Evolutionary conservation across 2,329 filamentous ascomycete species (phyloP), one percentile per base, ranked within the genome.

Genomic region (Pleurostoma richardsiae): DNA sequence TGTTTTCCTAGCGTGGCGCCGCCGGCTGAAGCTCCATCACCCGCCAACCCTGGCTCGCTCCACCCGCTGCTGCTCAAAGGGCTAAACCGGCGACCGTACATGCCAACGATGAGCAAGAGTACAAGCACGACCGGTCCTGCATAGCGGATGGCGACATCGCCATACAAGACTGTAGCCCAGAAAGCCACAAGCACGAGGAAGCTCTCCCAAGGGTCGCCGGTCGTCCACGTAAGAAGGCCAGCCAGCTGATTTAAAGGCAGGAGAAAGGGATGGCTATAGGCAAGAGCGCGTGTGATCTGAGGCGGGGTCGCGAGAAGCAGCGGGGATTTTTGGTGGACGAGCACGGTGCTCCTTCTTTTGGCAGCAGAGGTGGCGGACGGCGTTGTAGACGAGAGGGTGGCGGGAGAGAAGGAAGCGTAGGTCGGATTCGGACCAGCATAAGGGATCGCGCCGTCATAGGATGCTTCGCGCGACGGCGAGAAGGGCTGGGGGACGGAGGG

Each of bases 291-390:
- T 3, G 94, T 99, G 63, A 99, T 86, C 62, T 96, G 89, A 2
- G 94, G 94, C 40, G 94, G 94, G 7, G 94, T 99, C 11, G 92
- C 90, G 49, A 95, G 85, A 19, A 99, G 78, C 41, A 99, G 71
- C 8, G 94, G 94, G 11, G 90, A 96, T 70, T 97, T 99, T 66
- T 96, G 92, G 67, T 97, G 91, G 26, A 99, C 91, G 56, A 97
- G 83, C 56, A 99, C 91, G 48, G 90, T 95, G 19, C 90, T 95
- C 41, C 89, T 83, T 52, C 92, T 86, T 60, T 88, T 86, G 39
- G 83, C 82, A 36, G 83, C 79, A 8, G 80, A 76, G 30, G 78
- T 72, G 48, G 75, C 70, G 46, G 73, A 74, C 41, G 85, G 75
- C 4, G 83, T 78, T 36, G 80, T 79, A 47, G 85, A 80, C 40